Conservation (phyloP, 495 filamentous ascomycete genomes). For the Penicillium canescens region DNA sequence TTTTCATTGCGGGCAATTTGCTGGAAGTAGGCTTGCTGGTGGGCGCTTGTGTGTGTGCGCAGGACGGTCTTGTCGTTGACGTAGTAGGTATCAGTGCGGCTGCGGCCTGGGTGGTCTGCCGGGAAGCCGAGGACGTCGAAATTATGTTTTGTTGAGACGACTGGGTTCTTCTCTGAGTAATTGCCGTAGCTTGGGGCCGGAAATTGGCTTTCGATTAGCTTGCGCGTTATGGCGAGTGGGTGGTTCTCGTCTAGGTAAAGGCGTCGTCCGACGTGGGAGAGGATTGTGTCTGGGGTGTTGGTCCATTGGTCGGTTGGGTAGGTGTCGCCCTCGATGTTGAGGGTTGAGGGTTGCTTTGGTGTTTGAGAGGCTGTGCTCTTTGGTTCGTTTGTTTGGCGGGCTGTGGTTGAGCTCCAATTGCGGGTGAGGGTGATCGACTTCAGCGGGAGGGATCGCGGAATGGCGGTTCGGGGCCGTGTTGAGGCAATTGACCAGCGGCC, state of each 20-base stretch:
- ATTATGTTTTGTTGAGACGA: slow-evolving; percentile 85
- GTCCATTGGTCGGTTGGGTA: slow-evolving; percentile 81
- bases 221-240: slow-evolving; percentile 84
- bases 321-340: slow-evolving; percentile 58
- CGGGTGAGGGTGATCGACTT: slow-evolving; percentile 19
- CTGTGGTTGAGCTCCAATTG: slow-evolving; percentile 38
- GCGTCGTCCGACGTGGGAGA: slow-evolving; percentile 67
- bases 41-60: slow-evolving; percentile 90
- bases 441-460: slow-evolving; percentile 25
- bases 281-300: slow-evolving; percentile 76
- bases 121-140: slow-evolving; percentile 95
- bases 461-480: slow-evolving; percentile 24
- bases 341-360: slow-evolving; percentile 15
- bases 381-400: slow-evolving; percentile 25
- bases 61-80: slow-evolving; percentile 81
- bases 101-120: slow-evolving; percentile 83
- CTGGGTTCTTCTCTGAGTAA: slow-evolving; percentile 75
- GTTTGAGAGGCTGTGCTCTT: slow-evolving; percentile 11
- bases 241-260: slow-evolving; percentile 88
- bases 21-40: slow-evolving; percentile 85
- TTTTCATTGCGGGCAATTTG: slow-evolving; percentile 43
- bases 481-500: slow-evolving; percentile 39
- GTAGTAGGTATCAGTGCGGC: slow-evolving; percentile 92
- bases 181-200: slow-evolving; percentile 67
- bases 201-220: slow-evolving; percentile 90